These are phyloP conservation scores for Saccharomyces hybrid DNA, from an alignment of 1,139 yeast genomes.

Conservation along the genomic window DNA sequence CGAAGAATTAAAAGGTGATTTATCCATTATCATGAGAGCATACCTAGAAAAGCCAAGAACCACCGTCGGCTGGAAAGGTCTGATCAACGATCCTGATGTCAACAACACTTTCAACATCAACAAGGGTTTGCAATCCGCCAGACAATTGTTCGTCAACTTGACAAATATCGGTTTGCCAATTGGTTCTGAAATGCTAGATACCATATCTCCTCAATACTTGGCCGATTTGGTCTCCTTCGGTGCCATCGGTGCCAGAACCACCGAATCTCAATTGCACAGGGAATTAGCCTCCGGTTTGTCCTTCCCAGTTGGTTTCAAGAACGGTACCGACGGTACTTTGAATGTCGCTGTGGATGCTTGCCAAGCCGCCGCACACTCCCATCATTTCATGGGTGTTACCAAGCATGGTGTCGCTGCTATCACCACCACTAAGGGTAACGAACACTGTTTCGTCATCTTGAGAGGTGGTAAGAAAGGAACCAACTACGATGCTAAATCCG, in stretches of 20 bases:
- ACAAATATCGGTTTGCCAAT: constrained; percentile 77
- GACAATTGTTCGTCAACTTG: constrained; percentile 78
- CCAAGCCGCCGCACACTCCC: constrained; percentile 84
- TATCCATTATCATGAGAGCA: constrained; percentile 90
- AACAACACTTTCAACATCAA: constrained; percentile 90
- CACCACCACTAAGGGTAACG: constrained; percentile 90
- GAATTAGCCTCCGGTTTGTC: constrained; percentile 94
- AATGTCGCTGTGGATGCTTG: constrained; percentile 94
- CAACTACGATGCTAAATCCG: constrained; percentile 77
- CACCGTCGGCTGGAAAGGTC: constrained; percentile 98
- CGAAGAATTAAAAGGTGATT: constrained; percentile 63
- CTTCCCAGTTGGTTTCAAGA: constrained; percentile 97
- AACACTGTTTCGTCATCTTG: constrained; percentile 79
- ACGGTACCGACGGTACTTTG: constrained; percentile 94
- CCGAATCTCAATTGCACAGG: constrained; percentile 96
- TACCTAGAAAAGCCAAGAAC: constrained; percentile 98
- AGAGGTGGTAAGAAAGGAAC: constrained; percentile 96
- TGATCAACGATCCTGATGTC: constrained; percentile 93
- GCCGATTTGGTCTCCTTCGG: constrained; percentile 90
- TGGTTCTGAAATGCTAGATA: constrained; percentile 96
- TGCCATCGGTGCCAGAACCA: constrained; percentile 98
- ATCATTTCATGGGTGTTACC: constrained; percentile 95
- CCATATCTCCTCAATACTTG: constrained; percentile 95
- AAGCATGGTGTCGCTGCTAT: constrained; percentile 96
- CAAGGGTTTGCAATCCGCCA: constrained; percentile 83